phyloP scores from a whole-genome alignment of 225 moss, liverwort and hornwort genomes.

The Marchantia polymorpha region DNA sequence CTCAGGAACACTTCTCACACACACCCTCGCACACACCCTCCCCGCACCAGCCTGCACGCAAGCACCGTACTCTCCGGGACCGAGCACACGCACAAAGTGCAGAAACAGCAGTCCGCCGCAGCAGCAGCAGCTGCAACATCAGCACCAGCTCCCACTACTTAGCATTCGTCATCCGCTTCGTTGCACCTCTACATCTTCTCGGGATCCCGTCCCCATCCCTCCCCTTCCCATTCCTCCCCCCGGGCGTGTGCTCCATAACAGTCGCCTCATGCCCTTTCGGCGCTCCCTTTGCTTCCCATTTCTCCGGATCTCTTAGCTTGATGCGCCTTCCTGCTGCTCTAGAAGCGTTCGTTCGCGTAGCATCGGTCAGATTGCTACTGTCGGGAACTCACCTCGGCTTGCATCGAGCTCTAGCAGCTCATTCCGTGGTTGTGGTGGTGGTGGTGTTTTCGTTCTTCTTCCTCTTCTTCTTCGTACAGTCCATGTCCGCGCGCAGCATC shows the following conservation, averaged over 20 bases:
- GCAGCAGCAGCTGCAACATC: not conserved
- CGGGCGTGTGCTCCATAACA: not conserved
- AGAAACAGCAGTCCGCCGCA: not conserved
- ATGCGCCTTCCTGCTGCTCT: conserved; percentile 6
- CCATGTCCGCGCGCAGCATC: no score
- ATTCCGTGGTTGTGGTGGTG: not conserved
- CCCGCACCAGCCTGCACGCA: not conserved
- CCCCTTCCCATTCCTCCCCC: not conserved
- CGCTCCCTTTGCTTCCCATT: not conserved
- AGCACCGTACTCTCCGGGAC: not conserved
- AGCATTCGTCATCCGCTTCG: not conserved
- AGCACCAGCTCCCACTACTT: not conserved
- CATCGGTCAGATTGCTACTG: not conserved
- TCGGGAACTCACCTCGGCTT: not conserved
- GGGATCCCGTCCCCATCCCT: not conserved
- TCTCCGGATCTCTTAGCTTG: conserved; percentile 10
- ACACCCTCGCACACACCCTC: not conserved
- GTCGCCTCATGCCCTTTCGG: not conserved
- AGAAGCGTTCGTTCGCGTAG: not conserved
- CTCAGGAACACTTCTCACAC: not conserved
- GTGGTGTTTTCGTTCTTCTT: no score
- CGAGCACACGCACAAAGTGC: not conserved
- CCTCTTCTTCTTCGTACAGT: no score
- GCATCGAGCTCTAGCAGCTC: not conserved
- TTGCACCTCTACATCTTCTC: not conserved